Conservation (phyloP, 345 rosid genomes). For the Abelmoschus esculentus region DNA sequence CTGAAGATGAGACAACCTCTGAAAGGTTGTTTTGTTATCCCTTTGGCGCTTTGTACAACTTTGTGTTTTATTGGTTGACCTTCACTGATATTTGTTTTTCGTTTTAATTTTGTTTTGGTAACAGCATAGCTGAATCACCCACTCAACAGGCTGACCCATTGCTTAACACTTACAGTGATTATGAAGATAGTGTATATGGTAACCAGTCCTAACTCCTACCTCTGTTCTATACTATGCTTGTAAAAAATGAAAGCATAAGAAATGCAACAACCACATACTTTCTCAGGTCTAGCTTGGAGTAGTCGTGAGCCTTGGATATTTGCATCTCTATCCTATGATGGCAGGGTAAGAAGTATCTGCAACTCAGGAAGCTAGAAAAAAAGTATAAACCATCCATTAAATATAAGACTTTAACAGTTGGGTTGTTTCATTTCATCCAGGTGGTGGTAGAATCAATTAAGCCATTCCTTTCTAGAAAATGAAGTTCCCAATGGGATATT, state of each 20-base stretch:
- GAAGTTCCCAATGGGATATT: conserved; percentile 10
- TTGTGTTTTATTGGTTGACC: conserved; percentile 6
- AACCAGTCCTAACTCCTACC: conserved; percentile 16
- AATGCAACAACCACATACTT: conserved; percentile 11
- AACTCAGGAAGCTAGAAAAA: not conserved
- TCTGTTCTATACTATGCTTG: not conserved
- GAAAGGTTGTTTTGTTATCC: conserved; percentile 38
- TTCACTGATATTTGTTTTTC: not conserved
- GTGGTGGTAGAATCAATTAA: conserved; percentile 67
- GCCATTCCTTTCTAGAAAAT: conserved; percentile 44
- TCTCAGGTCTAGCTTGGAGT: conserved; percentile 88
- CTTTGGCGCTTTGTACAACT: not conserved
- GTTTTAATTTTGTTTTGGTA: not conserved
- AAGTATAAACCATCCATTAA: not conserved
- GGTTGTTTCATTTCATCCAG: conserved; percentile 25
- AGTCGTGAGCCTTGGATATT: conserved; percentile 86
- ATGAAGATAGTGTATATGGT: conserved; percentile 92
- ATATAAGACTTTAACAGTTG: not conserved
- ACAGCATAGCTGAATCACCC: conserved; percentile 37
- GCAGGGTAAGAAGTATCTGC: conserved; percentile 58
- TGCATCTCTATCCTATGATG: conserved; percentile 91
- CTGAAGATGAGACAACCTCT: conserved; percentile 31
- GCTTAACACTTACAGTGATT: conserved; percentile 69
- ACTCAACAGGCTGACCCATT: conserved; percentile 34
- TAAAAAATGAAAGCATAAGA: not conserved